Base-by-base conservation (phyloP, 2,329 filamentous ascomycete species). In the Fusarium tanahbumbuense region DNA sequence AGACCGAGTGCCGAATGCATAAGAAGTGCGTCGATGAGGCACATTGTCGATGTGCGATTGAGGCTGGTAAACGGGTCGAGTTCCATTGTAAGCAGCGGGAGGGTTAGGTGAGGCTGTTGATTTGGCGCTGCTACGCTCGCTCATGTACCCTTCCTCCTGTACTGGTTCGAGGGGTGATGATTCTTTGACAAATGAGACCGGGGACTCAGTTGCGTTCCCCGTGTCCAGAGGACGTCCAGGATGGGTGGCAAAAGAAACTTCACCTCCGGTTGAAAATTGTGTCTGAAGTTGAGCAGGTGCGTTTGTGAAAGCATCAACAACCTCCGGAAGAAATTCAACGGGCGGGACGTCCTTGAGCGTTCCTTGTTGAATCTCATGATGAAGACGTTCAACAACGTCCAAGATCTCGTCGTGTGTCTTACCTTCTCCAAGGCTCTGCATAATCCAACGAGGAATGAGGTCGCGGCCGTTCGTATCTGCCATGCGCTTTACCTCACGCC, bases 401-500 rank as follows among this genome's bases (percentile, higher is more conserved):
- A 83, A 73, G 48, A 89, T 85, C 55, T 84, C 79, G 2, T 74
- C 73, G 0, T 87, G 86, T 12, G 78, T 80, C 71, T 87, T 87
- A 42, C 82, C 83, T 20, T 81, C 77, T 18, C 82, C 81, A 23
- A 85, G 83, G 47, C 79, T 80, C 18, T 79, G 76, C 25, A 83
- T 79, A 8, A 88, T 80, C 86, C 86, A 88, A 78, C 74, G 13
- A 40, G 73, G 73, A 25, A 75, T 57, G 40, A 67, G 66, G 42
- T 74, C 71, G 28, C 72, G 71, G 22, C 67, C 68, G 44, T 68
- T 73, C 10, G 55, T 78, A 28, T 79, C 79, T 15, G 80, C 78
- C 10, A 89, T 79, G 7, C 89, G 85, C 71, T 86, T 83, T 73
- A 88, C 83, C 75, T 92, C 90, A 16, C 91, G 87, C 79, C 90